Base-by-base conservation (phyloP, 805 yeast species). In the Saturnispora bothae region DNA sequence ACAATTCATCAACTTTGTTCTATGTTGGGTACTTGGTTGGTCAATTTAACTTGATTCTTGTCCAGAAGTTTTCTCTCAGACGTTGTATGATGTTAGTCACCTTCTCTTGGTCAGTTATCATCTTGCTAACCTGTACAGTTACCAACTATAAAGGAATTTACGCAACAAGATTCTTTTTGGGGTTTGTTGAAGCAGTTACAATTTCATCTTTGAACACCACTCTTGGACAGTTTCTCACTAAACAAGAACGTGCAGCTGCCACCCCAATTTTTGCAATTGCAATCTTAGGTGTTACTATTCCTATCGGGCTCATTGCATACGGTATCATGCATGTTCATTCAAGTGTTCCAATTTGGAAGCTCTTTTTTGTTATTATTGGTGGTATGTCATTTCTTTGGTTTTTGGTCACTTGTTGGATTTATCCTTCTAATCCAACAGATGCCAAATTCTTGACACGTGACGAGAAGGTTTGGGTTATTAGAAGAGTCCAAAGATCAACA, bases 381-480 rank as follows among this genome's bases (percentile, higher is more conserved):
- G 68, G 73, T 12, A 51, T 71, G 29, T 71, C 82, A 0, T 57
- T 74, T 17, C 19, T 67, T 16, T 42, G 64, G 27, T 51, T 65
- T 2, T 31, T 61, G 2, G 33, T 59, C 4, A 51, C 66, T 3
- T 49, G 54, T 36, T 61, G 63, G 42, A 36, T 63, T 16, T 76
- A 72, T 47, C 83, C 83, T 29, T 64, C 68, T 42, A 71, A 74
- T 50, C 82, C 82, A 13, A 52, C 76, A 0, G 63, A 59, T 43
- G 74, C 75, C 5, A 60, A 54, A 40, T 70, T 70, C 45, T 58
- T 76, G 34, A 43, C 66, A 4, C 51, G 48, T 2, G 63, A 69
- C 31, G 82, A 76, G 51, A 72, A 65, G 47, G 65, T 72, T 10
- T 65, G 69, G 67, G 56, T 68, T 41, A 69, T 71, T 44, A 52